phyloP scores from a whole-genome alignment of 2,329 filamentous ascomycete species.

The Diplodia sapinea region DNA sequence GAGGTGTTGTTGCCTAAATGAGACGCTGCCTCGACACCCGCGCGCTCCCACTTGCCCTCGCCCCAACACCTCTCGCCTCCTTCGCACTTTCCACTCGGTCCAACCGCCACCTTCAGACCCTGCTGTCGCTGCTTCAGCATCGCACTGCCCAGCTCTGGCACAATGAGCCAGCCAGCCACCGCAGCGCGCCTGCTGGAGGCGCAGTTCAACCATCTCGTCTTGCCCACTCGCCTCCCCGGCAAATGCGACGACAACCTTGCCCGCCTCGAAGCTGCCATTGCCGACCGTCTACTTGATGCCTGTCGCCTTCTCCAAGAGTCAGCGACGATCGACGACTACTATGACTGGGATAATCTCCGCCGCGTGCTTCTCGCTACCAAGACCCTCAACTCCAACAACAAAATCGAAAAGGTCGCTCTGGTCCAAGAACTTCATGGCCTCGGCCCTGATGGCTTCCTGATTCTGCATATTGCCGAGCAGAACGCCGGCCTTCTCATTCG shows the following conservation, averaged over 20 bases:
- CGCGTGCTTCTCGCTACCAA: constrained; percentile 35
- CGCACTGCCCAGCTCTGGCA: not conserved
- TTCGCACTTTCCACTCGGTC: not conserved
- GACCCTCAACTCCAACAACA: constrained; percentile 38
- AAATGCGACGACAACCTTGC: constrained; percentile 41
- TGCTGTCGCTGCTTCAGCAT: not conserved
- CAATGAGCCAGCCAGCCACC: constrained; percentile 5
- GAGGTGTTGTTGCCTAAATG: not conserved
- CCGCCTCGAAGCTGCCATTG: constrained; percentile 40
- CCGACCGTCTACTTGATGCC: constrained; percentile 34
- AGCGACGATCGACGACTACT: not conserved
- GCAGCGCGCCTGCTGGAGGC: constrained; percentile 33
- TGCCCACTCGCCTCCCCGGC: constrained; percentile 49
- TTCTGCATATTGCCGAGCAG: constrained; percentile 56
- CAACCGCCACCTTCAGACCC: not conserved
- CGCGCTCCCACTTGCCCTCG: not conserved
- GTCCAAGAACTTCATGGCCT: constrained; percentile 36
- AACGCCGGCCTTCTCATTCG: constrained; percentile 57
- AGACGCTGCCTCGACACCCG: not conserved
- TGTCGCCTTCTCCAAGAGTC: not conserved
- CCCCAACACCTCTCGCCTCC: not conserved
- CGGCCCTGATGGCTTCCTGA: constrained; percentile 41
- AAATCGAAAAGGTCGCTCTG: constrained; percentile 38
- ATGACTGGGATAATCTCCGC: constrained; percentile 31
- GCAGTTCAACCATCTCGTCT: constrained; percentile 46